Evolutionary conservation across 306 rosid species (phyloP).

Genomic region (Carpinus viminea): DNA sequence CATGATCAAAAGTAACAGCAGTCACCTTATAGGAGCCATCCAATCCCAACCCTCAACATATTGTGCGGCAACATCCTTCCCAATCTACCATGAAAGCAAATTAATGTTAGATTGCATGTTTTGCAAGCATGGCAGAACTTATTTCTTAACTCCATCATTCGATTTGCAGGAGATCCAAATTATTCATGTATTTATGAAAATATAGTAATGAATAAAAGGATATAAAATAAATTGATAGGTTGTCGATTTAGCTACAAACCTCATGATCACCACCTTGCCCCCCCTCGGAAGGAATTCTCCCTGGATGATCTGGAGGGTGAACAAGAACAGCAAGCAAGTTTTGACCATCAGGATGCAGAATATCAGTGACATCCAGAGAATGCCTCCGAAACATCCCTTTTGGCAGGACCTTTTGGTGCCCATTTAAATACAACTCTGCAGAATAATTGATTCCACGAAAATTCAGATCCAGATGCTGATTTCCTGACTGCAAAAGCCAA

Average conservation of each 20-base stretch:
- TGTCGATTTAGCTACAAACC: slow-evolving; percentile 39
- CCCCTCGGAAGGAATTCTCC: slow-evolving; percentile 70
- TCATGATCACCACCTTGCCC: slow-evolving; percentile 99
- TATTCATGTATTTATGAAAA: background rate
- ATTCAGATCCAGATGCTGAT: slow-evolving; percentile 76
- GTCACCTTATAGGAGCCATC: slow-evolving; percentile 98
- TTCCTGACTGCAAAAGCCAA: slow-evolving; percentile 51
- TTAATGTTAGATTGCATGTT: slow-evolving; percentile 5
- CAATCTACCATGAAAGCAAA: slow-evolving; percentile 57
- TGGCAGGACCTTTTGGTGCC: slow-evolving; percentile 63
- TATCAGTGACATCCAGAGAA: slow-evolving; percentile 74
- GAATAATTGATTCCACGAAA: slow-evolving; percentile 91
- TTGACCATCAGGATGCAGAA: slow-evolving; percentile 62
- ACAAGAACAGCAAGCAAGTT: slow-evolving; percentile 93
- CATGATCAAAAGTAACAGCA: slow-evolving; percentile 16
- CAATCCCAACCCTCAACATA: slow-evolving; percentile 99
- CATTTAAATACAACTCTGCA: slow-evolving; percentile 82
- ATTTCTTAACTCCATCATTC: slow-evolving; percentile 18
- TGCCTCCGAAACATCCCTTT: slow-evolving; percentile 97
- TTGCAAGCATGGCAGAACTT: slow-evolving; percentile 11
- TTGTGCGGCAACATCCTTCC: slow-evolving; percentile 92
- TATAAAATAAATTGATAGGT: slow-evolving; percentile 5
- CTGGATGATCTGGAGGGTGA: slow-evolving; percentile 97
- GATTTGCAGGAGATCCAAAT: background rate
- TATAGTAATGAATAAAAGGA: background rate